phyloP scores from a whole-genome alignment of 148 eudicot genomes.

The Silene uniflora region DNA sequence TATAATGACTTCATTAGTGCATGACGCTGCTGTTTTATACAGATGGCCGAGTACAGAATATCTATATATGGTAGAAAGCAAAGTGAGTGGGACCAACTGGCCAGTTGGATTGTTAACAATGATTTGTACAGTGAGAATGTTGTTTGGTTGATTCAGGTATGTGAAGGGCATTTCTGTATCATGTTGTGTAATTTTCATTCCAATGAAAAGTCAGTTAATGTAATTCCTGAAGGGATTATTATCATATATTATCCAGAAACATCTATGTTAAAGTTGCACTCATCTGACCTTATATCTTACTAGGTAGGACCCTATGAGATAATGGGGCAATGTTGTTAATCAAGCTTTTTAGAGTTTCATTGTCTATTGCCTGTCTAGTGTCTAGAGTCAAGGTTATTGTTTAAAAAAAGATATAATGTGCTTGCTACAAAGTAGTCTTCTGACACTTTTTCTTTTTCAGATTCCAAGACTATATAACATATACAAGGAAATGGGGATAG shows the following conservation, averaged over 20 bases:
- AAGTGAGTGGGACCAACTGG: slow-evolving; percentile 97
- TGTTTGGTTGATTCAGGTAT: slow-evolving; percentile 98
- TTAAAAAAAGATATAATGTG: background rate
- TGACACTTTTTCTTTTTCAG: slow-evolving; percentile 36
- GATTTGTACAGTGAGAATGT: slow-evolving; percentile 92
- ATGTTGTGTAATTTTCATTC: background rate
- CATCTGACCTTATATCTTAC: background rate
- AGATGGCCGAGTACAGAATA: slow-evolving; percentile 99
- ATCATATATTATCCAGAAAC: background rate
- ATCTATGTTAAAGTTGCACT: background rate
- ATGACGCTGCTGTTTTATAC: slow-evolving; percentile 28
- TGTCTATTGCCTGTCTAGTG: background rate
- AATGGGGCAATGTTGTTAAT: background rate
- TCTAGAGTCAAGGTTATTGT: background rate
- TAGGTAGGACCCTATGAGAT: background rate
- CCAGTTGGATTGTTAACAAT: slow-evolving; percentile 97
- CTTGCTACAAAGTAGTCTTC: background rate
- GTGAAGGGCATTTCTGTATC: background rate
- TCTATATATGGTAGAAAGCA: slow-evolving; percentile 97
- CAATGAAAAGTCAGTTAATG: background rate
- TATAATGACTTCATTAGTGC: background rate
- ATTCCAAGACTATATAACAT: slow-evolving; percentile 91
- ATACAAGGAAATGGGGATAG: slow-evolving; percentile 98
- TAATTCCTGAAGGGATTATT: too few relatives aligned
- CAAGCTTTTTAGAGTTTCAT: background rate